Conservation (phyloP, 805 yeast species). For the Ogataea dorogensis region DNA sequence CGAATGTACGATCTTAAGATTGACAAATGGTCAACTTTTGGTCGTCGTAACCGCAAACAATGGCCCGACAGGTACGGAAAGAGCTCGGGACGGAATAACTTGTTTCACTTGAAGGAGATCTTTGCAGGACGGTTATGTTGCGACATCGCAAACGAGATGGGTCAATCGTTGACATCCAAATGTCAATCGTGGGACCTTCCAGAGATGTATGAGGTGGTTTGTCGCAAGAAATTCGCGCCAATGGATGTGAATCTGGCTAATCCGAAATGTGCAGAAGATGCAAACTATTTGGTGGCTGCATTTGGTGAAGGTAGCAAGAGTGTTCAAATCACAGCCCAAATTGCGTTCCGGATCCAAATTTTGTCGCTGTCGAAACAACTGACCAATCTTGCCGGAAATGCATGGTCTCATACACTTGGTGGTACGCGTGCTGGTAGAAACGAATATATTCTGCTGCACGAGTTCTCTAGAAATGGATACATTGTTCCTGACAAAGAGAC, state of each 20-base stretch:
- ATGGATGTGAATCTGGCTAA: constrained; percentile 73
- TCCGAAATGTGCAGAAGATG: constrained; percentile 64
- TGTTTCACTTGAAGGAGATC: constrained; percentile 57
- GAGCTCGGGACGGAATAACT: constrained; percentile 47
- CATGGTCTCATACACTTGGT: constrained; percentile 91
- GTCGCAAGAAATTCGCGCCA: constrained; percentile 59
- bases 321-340: constrained; percentile 68
- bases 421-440: constrained; percentile 97
- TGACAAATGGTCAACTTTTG: constrained; percentile 77
- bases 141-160: constrained; percentile 93
- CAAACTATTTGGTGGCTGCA: constrained; percentile 64
- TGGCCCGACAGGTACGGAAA: constrained; percentile 78
- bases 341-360: constrained; percentile 81
- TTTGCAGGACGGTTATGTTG: constrained; percentile 84
- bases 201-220: constrained; percentile 84
- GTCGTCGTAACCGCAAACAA: constrained; percentile 71
- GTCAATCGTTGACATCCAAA: constrained; percentile 84
- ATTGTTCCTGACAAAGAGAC: constrained; percentile 74
- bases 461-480: constrained; percentile 74
- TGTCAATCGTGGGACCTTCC: constrained; percentile 93
- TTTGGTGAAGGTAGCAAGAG: constrained; percentile 64
- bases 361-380: constrained; percentile 86
- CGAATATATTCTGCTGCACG: constrained; percentile 89
- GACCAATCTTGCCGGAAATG: constrained; percentile 93
- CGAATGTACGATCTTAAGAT: constrained; percentile 74